Evolutionary conservation across 305 asterid genomes (phyloP), one percentile per base, ranked within the genome.

Genomic region (Salvia sclarea): DNA sequence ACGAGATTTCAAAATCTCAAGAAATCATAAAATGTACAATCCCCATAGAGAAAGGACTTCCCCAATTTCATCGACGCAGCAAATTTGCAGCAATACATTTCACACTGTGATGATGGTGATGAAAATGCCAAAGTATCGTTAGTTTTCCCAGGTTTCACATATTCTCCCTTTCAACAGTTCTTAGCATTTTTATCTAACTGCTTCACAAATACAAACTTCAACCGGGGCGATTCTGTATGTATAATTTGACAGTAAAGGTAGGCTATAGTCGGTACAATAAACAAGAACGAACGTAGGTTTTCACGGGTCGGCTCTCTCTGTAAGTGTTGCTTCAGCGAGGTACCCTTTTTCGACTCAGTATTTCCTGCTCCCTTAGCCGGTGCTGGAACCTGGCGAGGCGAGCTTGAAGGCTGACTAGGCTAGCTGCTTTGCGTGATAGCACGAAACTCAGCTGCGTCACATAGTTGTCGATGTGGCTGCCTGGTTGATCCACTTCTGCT

Each of bases 341-440:
- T 49, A 80, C 83, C 83, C 96, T 79, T 79, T 83, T 85, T 72
- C 91, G 79, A 72, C 85, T 85, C 61, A 85, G 78, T 70, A 85
- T 81, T 71, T 85, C 91, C 77, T 85, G 91, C 84, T 94, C 97
- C 79, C 86, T 88, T 75, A 91, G 79, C 57, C 92, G 95, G 72
- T 94, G 98, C 83, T 89, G 98, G 83, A 94, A 94, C 82, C 97
- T 80, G 43, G 95, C 96, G 17, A 91, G 96, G 13, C 93, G 96
- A 50, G 96, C 96, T 76, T 91, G 99, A 52, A 94, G 96, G 78
- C 97, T 81, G 69, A 94, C 96, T 53, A 89, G 85, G 76, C 87
- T 87, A 76, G 96, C 90, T 30, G 97, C 97, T 83, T 94, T 94
- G 69, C 95, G 93, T 0, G 99, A 89, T 68, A 91, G 96, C 56